Evolutionary conservation across 2,329 filamentous ascomycete species (phyloP), one percentile per base, ranked within the genome.

Genomic region (Simplicillium aogashimaense): DNA sequence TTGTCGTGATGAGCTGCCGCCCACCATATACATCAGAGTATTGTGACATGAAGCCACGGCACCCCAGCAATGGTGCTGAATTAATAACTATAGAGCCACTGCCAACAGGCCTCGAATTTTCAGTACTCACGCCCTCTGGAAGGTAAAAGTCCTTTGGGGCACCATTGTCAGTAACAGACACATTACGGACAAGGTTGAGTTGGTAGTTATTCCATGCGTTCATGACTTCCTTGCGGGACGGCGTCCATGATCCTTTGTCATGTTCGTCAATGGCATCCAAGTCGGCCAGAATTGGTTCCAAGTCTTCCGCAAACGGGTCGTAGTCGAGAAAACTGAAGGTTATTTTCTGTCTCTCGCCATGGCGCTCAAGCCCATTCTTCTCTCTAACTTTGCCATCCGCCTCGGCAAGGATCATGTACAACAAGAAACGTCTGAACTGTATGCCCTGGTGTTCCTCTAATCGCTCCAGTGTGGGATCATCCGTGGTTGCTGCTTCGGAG

Each of bases 331-430:
- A 17, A 41, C 41, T 44, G n/a, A 46, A 36, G 10, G 37, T 43
- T 10, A 45, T 25, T 3, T 40, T 38, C 10, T 38, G 29, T 13
- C 41, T 35, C 20, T 43, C 29, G 3, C 37, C 38, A 15, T 14
- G 28, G 10, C 38, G 35, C n/a, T 54, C 15, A 49, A 60, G 37
- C 44, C 45, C 47, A 48, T 59, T 42, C 18, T 58, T 52, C 38
- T 53, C 44, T 29, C 55, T 55, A 2, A 57, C 52, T 29, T 49
- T 53, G 16, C 55, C 54, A 42, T 62, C 63, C 13, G 59, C 60
- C 38, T 55, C 57, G 6, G 58, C 52, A 35, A 52, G 43, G 6
- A 54, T 47, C 43, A 50, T 41, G n/a, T 52, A 41, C 29, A 49
- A 25, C 29, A 51, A 39, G 29, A 53, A 50, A 11, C 45, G 42